Conservation (phyloP, 1,139 yeast species). For the Geotrichum cucujoidarum region DNA sequence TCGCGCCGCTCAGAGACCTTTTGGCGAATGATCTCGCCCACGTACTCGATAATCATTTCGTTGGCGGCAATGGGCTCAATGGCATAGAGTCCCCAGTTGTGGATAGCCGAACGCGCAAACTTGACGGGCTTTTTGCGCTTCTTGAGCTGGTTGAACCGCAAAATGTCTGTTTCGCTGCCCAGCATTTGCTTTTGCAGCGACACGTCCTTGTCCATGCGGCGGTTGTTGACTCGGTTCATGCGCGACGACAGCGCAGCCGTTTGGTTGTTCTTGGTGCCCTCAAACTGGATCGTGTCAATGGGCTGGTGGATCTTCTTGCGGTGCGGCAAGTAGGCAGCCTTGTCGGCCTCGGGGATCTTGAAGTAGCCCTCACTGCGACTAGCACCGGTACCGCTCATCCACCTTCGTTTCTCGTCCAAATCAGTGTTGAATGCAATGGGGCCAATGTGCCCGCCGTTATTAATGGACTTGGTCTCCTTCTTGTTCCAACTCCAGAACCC, state of each 20-base stretch:
- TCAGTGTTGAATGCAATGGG: slow-evolving; percentile 10
- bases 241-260: slow-evolving; percentile 56
- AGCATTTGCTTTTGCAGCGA: slow-evolving; percentile 73
- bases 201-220: slow-evolving; percentile 88
- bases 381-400: slow-evolving; percentile 46
- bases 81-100: slow-evolving; percentile 97
- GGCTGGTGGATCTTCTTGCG: slow-evolving; percentile 52
- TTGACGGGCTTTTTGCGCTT: slow-evolving; percentile 91
- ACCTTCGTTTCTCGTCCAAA: slow-evolving; percentile 19
- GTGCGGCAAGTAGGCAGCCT: slow-evolving; percentile 76
- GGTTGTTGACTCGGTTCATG: slow-evolving; percentile 79
- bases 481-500: slow-evolving; percentile 70
- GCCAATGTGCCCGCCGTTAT: slow-evolving; percentile 21
- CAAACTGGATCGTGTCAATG: slow-evolving; percentile 30
- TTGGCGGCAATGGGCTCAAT: slow-evolving; percentile 88
- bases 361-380: slow-evolving; percentile 71
- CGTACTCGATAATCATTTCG: slow-evolving; percentile 97
- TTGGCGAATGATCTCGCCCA: slow-evolving; percentile 93
- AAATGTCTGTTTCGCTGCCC: slow-evolving; percentile 75
- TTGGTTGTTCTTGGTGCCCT: slow-evolving; percentile 39
- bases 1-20: slow-evolving; percentile 94
- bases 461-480: slow-evolving; percentile 33
- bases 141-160: slow-evolving; percentile 72
- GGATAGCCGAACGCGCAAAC: slow-evolving; percentile 93
- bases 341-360: slow-evolving; percentile 68